Evolutionary conservation across 2,329 filamentous ascomycete genomes (phyloP), one percentile per base, ranked within the genome.

Genomic region (Grosmannia serpens): DNA sequence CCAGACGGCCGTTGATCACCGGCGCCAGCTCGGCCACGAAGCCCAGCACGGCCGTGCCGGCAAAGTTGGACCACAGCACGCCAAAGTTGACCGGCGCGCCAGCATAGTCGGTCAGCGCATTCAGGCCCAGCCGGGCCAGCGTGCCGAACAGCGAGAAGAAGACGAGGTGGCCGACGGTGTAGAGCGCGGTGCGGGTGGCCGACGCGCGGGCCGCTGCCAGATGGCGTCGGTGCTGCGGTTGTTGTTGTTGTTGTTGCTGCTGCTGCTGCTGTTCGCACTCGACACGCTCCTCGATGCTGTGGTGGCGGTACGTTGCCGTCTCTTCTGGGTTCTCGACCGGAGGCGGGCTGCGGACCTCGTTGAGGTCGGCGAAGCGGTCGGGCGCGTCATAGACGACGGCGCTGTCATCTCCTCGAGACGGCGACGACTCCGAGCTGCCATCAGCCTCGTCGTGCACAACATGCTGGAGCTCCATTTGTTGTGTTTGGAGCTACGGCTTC

Each of bases 91-190:
- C 75, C 0, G 91, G 90, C 0, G 88, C 83, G 22, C 85, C 86
- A 1, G 87, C 84, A 68, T 95, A 96, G 0, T 89, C 92, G 0
- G 89, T 94, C 56, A 96, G 73, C 52, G 86, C 85, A 67, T 91
- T 83, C 10, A 96, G 73, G 4, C 91, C 91, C 0, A 96, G 74
- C 11, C 91, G 83, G 1, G 89, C 88, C 31, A 96, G 79, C 0
- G 91, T 94, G 44, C 91, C 91, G 51, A 92, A 72, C 24, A 96
- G 80, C 22, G 91, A 85, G 71, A 96, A 96, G 67, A 96, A 78
- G 59, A 95, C 77, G 26, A 96, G 81, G 70, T 95, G 89, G 1
- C 88, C 90, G 61, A 91, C 69, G 2, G 85, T 91, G 71, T 91
- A 88, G 61, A 87, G 64, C 65, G 82, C 73, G 2, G 82, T 87